Evolutionary conservation across 23 red algal genomes (phyloP).

Genomic region (Pyropia haitanensis): DNA sequence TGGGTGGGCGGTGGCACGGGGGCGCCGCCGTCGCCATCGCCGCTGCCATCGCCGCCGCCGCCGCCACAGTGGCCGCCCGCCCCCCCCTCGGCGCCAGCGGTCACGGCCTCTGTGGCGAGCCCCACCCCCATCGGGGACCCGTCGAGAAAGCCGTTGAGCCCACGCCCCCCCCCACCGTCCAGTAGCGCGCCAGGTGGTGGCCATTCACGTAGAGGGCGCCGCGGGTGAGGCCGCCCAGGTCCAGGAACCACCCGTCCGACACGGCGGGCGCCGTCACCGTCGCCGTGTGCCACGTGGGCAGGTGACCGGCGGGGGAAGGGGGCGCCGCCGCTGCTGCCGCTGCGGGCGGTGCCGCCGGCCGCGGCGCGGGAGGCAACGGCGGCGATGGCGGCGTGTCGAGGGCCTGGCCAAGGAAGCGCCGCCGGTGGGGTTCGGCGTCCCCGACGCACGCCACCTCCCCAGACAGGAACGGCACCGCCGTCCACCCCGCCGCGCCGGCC

Average conservation of each 20-base stretch:
- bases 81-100: no score
- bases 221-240: conserved; percentile 36
- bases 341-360: no score
- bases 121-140: conserved; percentile 36
- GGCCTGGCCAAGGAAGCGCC: no score
- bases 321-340: no score
- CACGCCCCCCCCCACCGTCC: conserved; percentile 32
- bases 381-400: no score
- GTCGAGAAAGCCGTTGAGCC: conserved; percentile 55
- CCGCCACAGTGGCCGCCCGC: no score
- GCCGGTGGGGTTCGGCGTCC: no score
- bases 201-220: conserved; percentile 73
- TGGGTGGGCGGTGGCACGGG: conserved; percentile 11
- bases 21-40: conserved; percentile 12
- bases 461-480: background rate
- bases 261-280: background rate
- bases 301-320: no score
- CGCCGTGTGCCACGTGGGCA: no score
- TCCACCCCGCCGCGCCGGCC: background rate
- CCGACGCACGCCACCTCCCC: background rate
- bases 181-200: conserved; percentile 65
- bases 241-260: conserved; percentile 27
- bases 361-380: no score
- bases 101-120: no score
- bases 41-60: background rate